phyloP scores from a whole-genome alignment of 441 rosid species.

The Manihot esculenta region DNA sequence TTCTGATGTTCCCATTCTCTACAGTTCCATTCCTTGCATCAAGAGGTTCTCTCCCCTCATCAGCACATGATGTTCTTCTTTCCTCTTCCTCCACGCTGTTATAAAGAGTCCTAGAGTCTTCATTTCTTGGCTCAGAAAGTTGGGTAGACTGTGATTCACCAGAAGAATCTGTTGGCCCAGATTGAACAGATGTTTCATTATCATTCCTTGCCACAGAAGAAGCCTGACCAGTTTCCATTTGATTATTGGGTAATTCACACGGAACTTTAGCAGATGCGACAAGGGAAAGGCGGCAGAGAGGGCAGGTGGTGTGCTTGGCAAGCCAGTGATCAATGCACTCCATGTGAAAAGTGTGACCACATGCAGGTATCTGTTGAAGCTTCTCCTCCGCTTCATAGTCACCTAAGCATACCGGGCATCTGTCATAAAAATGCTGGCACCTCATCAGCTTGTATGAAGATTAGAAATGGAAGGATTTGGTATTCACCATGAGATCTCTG shows the following conservation, averaged over 20 bases:
- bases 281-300: slow-evolving; percentile 81
- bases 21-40: slow-evolving; percentile 21
- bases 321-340: slow-evolving; percentile 95
- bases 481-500: not conserved
- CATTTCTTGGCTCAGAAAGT: slow-evolving; percentile 26
- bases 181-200: slow-evolving; percentile 25
- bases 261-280: slow-evolving; percentile 39
- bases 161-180: slow-evolving; percentile 19
- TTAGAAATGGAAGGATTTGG: not conserved
- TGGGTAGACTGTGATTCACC: slow-evolving; percentile 22
- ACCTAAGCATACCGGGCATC: slow-evolving; percentile 84
- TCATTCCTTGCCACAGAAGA: slow-evolving; percentile 18
- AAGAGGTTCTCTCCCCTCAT: slow-evolving; percentile 16
- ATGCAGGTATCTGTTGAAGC: slow-evolving; percentile 80
- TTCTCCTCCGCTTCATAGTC: slow-evolving; percentile 80
- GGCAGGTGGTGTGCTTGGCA: slow-evolving; percentile 71
- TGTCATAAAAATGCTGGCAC: slow-evolving; percentile 26
- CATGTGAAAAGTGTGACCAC: slow-evolving; percentile 90
- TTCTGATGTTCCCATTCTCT: slow-evolving; percentile 20
- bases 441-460: not conserved
- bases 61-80: slow-evolving; percentile 20
- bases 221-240: slow-evolving; percentile 22
- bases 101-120: slow-evolving; percentile 11
- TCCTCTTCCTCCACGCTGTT: slow-evolving; percentile 21
- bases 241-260: slow-evolving; percentile 29